Base-by-base conservation (phyloP, 2,329 filamentous ascomycete species). In the Venturia effusa region DNA sequence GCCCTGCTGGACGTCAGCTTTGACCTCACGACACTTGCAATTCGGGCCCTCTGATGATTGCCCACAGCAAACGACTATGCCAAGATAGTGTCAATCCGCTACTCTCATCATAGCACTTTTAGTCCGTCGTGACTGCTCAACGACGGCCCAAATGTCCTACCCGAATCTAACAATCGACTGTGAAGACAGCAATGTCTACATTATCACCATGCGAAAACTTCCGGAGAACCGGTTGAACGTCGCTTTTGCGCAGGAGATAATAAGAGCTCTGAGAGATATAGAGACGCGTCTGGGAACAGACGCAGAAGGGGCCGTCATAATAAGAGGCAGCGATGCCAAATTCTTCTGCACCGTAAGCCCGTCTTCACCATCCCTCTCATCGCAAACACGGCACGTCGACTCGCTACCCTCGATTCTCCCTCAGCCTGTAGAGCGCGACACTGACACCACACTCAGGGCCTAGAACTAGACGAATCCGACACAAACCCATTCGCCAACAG, bases 401-500 rank as follows among this genome's bases (percentile, higher is more conserved):
- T 30, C 24, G 11, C 13, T 30, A 30, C 22, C n/a, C 39, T 15
- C 30, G 8, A 59, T 24, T 41, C 6, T 10, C 32, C 13, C 17
- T 24, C 45, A 27, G 17, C 10, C 17, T 11, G 7, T 15, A 51
- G 11, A 51, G 4, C 2, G 13, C 8, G 17, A 24, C 17, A 4
- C 45, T 51, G 10, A 51, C 45, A 30, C 60, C 10, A 27, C 11
- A 13, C 13, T 48, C 37, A 66, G 27, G 78, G 78, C 1, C 70
- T 81, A 17, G 79, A 81, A 37, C 70, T 81, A 3, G 78, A 80
- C 57, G 78, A 81, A 67, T 68, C 70, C 13, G 77, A 79, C 59
- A 76, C 74, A 19, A 80, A 80, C 67, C 79, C 80, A 32, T 80
- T 79, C 63, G 84, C 79, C 73, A 85, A 87, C 45, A 77, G 78